These are phyloP conservation scores for Pichia sp. DNA, from an alignment of 1,139 yeast genomes.

Conservation along the genomic window DNA sequence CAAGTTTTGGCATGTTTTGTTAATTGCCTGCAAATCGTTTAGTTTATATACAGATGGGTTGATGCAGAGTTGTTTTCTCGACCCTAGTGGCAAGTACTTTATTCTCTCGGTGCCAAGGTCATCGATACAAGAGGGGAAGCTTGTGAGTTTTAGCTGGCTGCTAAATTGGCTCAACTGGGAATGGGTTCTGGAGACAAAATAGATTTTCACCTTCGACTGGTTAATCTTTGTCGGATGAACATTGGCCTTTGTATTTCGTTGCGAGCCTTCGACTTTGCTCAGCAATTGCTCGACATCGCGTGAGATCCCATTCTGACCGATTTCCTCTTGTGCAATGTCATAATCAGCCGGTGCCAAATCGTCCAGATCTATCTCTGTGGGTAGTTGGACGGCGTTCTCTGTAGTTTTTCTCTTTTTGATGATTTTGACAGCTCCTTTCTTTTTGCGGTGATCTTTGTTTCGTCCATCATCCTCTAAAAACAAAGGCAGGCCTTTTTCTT, in stretches of 20 bases:
- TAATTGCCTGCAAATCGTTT: constrained; percentile 50
- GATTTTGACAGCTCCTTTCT: constrained; percentile 13
- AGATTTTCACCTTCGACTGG: constrained; percentile 48
- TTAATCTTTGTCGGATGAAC: constrained; percentile 20
- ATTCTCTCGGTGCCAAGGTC: constrained; percentile 40
- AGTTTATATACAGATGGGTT: constrained; percentile 51
- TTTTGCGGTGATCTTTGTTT: background rate
- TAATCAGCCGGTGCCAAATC: constrained; percentile 43
- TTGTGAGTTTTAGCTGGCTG: constrained; percentile 60
- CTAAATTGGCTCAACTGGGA: constrained; percentile 84
- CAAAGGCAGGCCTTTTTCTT: constrained; percentile 19
- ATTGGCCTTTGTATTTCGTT: background rate
- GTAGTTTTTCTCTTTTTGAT: constrained; percentile 14
- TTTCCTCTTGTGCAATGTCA: constrained; percentile 31
- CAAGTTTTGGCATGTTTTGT: constrained; percentile 78
- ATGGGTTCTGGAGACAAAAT: constrained; percentile 83
- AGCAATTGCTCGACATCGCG: constrained; percentile 44
- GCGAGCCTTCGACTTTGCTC: constrained; percentile 33
- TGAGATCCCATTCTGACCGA: constrained; percentile 28
- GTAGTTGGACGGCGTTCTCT: background rate
- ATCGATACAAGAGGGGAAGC: constrained; percentile 58
- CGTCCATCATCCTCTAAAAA: constrained; percentile 18
- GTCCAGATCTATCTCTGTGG: constrained; percentile 22
- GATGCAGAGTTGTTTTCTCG: constrained; percentile 82
- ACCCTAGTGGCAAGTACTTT: constrained; percentile 67